phyloP scores from a whole-genome alignment of 2,329 filamentous ascomycete species.

The Ascosphaera aggregata region DNA sequence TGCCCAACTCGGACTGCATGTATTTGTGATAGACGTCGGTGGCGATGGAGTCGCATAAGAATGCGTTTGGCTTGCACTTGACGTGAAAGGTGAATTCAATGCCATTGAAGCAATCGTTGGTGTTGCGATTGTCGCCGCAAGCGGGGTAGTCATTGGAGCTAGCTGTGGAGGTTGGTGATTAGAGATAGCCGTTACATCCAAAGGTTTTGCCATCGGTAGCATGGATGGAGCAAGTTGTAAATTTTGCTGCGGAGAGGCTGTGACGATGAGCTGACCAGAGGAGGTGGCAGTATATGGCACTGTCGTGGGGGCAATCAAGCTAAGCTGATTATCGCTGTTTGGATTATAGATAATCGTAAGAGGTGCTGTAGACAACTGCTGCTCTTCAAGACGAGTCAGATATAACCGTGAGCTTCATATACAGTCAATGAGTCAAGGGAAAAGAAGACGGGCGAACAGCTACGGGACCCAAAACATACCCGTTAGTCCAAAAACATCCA shows the following conservation, averaged over 20 bases:
- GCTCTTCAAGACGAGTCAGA: conserved; percentile 1
- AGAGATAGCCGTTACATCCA: not conserved
- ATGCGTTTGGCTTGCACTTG: not conserved
- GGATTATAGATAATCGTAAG: not conserved
- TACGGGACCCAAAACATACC: conserved; percentile 4
- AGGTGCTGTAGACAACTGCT: conserved; percentile 1
- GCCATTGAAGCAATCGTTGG: not conserved
- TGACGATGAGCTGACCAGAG: not conserved
- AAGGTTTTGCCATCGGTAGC: not conserved
- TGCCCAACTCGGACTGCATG: not conserved
- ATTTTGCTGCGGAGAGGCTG: not conserved
- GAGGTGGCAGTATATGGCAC: not conserved
- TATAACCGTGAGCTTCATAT: too few species aligned
- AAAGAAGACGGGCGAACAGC: not conserved
- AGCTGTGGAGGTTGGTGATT: not conserved
- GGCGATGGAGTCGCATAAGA: conserved; percentile 1
- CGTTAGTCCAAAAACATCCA: conserved; percentile 6
- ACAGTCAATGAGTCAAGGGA: not conserved
- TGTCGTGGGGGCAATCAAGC: not conserved
- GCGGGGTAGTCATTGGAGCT: not conserved
- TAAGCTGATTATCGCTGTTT: not conserved
- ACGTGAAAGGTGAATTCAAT: not conserved
- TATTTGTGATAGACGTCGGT: not conserved
- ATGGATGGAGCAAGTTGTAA: not conserved
- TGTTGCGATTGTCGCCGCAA: not conserved